phyloP scores from a whole-genome alignment of 768 basidiomycete genomes.

The Tricholomella constricta region DNA sequence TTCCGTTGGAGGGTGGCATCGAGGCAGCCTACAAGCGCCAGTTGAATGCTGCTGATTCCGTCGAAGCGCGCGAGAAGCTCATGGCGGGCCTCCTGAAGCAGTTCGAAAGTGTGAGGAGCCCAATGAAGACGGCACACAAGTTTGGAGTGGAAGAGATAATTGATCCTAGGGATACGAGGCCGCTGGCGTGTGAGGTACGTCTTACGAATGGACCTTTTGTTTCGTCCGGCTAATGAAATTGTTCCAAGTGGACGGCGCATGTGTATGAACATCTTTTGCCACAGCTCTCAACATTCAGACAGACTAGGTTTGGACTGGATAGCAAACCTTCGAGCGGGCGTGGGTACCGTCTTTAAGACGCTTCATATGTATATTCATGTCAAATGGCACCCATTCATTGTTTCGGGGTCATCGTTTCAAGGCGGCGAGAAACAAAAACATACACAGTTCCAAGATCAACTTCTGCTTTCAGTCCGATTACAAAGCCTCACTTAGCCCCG shows the following conservation, averaged over 20 bases:
- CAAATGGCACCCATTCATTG: not conserved
- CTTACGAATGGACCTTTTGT: not conserved
- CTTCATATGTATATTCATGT: not conserved
- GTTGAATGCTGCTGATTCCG: slow-evolving; percentile 29
- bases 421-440: not conserved
- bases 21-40: slow-evolving; percentile 45
- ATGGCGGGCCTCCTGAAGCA: slow-evolving; percentile 35
- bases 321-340: slow-evolving; percentile 31
- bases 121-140: slow-evolving; percentile 38
- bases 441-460: slow-evolving; percentile 4
- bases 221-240: not conserved
- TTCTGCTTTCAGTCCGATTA: not conserved
- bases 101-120: slow-evolving; percentile 40
- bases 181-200: slow-evolving; percentile 38
- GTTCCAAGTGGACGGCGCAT: slow-evolving; percentile 36
- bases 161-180: slow-evolving; percentile 41
- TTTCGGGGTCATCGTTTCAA: not conserved
- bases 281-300: slow-evolving; percentile 29
- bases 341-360: slow-evolving; percentile 23
- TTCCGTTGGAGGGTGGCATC: slow-evolving; percentile 43
- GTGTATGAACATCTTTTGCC: slow-evolving; percentile 35
- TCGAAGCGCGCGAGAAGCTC: slow-evolving; percentile 34
- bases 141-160: slow-evolving; percentile 45
- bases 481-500: slow-evolving; percentile 2
- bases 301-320: slow-evolving; percentile 31